These are phyloP conservation scores for Sclerotinia trifoliorum DNA, from an alignment of 2,329 filamentous ascomycete genomes.

Conservation along the genomic window DNA sequence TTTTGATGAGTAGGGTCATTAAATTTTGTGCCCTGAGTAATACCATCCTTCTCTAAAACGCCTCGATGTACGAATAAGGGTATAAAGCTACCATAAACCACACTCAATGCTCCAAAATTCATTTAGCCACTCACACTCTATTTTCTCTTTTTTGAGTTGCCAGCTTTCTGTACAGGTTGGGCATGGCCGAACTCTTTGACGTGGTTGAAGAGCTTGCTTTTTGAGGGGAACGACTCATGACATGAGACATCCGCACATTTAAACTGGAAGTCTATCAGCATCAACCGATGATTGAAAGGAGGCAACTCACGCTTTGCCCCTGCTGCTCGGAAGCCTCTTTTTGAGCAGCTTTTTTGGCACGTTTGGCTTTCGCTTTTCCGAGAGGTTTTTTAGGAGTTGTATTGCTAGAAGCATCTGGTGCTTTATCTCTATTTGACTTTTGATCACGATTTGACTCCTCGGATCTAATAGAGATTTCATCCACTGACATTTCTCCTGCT, in stretches of 20 bases:
- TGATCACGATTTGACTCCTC: background rate
- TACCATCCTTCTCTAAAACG: slow-evolving; percentile 11
- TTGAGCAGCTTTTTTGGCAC: slow-evolving; percentile 45
- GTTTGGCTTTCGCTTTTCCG: slow-evolving; percentile 54
- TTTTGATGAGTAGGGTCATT: background rate
- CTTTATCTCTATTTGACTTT: slow-evolving; percentile 17
- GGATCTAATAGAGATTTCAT: background rate
- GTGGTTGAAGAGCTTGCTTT: slow-evolving; percentile 63
- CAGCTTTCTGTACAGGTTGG: slow-evolving; percentile 42
- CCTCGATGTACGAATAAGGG: slow-evolving; percentile 21
- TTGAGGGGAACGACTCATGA: slow-evolving; percentile 56
- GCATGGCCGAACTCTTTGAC: slow-evolving; percentile 57
- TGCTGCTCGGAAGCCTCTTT: slow-evolving; percentile 23
- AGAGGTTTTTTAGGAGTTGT: slow-evolving; percentile 39
- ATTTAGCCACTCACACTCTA: background rate
- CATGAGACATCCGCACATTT: slow-evolving; percentile 53
- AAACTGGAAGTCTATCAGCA: slow-evolving; percentile 39
- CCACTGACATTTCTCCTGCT: background rate
- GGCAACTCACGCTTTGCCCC: slow-evolving; percentile 27
- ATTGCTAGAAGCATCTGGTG: slow-evolving; percentile 13
- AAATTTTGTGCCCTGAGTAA: background rate
- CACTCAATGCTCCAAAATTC: slow-evolving; percentile 6
- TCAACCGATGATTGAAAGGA: background rate
- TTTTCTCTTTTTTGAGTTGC: slow-evolving; percentile 33
- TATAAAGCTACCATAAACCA: slow-evolving; percentile 17